A percentile compares a stretch with the other conserved stretches of the same genome.
These are phyloP conservation scores for Monilinia polystroma DNA, from an alignment of 2,329 filamentous ascomycete species.

Conservation along the genomic window DNA sequence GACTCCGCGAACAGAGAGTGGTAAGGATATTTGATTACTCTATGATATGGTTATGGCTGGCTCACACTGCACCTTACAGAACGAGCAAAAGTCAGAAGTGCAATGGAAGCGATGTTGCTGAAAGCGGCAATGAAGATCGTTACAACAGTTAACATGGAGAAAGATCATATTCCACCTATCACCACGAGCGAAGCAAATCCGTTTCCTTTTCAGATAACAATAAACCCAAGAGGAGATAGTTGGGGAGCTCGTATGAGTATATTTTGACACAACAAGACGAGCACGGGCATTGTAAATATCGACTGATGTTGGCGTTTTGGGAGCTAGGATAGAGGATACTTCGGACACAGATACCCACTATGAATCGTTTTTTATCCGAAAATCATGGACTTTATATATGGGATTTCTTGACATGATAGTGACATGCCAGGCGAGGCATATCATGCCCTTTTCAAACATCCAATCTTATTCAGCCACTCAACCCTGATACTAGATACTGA, in stretches of 20 bases:
- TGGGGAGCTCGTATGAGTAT: constrained; percentile 80
- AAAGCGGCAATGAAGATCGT: constrained; percentile 89
- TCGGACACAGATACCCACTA: constrained; percentile 37
- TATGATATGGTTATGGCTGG: constrained; percentile 20
- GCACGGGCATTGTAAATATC: constrained; percentile 26
- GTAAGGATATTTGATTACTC: constrained; percentile 49
- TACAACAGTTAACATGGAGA: constrained; percentile 80
- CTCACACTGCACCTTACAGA: constrained; percentile 51
- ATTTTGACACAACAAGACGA: constrained; percentile 32
- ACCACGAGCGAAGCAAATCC: constrained; percentile 89
- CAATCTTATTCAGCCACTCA: not conserved
- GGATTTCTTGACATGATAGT: not conserved
- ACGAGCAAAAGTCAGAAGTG: constrained; percentile 80
- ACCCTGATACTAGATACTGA: not conserved
- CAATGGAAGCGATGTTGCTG: constrained; percentile 86
- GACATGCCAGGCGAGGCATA: not conserved
- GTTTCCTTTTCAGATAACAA: constrained; percentile 89
- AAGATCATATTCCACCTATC: constrained; percentile 95
- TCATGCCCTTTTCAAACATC: not conserved
- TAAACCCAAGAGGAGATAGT: constrained; percentile 77
- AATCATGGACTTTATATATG: not conserved
- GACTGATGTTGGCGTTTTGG: constrained; percentile 17
- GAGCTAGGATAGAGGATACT: constrained; percentile 30
- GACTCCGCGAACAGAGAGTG: constrained; percentile 82
- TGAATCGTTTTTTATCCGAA: constrained; percentile 28